Base-by-base conservation (phyloP, 441 rosid species). In the Adansonia rubrostipa region DNA sequence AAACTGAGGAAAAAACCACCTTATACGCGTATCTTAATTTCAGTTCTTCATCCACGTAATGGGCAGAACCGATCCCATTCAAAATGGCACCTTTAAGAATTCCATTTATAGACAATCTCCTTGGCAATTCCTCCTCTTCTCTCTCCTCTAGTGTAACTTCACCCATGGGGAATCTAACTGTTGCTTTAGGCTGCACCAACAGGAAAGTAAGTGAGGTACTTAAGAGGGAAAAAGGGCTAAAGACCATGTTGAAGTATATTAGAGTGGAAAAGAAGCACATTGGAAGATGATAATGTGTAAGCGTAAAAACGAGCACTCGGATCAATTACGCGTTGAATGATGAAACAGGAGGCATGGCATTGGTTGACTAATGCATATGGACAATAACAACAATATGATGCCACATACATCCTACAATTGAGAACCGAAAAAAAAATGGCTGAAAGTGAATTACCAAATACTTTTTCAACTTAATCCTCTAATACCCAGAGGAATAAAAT, bases 81-180 rank as follows among this genome's bases (percentile, higher is more conserved):
- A 88, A 71, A 63, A 85, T 48, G 80, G 82, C 85, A 78, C 87
- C 88, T 86, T 89, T 96, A 76, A 87, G 84, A 62, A 89, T 78
- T 53, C 97, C 98, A 76, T 67, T 88, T n/a, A 91, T 65, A 1
- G 93, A 88, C 76, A 96, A 79, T 2, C 82, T 76, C 74, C 76
- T 85, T 79, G 87, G 87, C 71, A 80, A 90, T 75, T 90, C 97
- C 83, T 87, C 94, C 44, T 89, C 96, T 56, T 85, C 91, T 84
- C 78, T 89, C 82, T 92, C 97, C 88, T 89, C 93, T 73, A 93
- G 65, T 0, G 97, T 87, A 81, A 93, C 84, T 84, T 92, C 95
- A 13, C 99, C 99, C 33, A 82, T 62, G 1, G 99, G 99, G 77
- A 96, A 93, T 77, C 91, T 96, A 56, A 96, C 83, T 9, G 97